phyloP scores from a whole-genome alignment of 768 basidiomycete species.

The Vararia minispora region DNA sequence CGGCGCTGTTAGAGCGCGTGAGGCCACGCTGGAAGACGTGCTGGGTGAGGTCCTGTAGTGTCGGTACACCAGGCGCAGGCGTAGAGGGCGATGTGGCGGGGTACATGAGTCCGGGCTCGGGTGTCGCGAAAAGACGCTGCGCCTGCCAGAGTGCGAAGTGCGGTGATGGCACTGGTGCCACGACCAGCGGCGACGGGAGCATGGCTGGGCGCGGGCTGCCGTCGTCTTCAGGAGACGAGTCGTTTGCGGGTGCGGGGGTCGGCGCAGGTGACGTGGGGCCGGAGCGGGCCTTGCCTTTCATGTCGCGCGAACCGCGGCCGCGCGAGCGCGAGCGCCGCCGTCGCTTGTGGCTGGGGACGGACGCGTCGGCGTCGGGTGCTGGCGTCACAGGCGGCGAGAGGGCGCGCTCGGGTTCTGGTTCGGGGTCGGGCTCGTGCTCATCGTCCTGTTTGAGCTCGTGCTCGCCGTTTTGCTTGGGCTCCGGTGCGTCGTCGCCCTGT shows the following conservation, averaged over 20 bases:
- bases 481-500: no score
- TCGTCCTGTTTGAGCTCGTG: conserved; percentile 7
- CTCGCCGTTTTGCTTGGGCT: conserved; percentile 6
- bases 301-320: conserved; percentile 55
- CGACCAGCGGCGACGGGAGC: conserved; percentile 23
- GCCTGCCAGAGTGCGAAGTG: conserved; percentile 27
- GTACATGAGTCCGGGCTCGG: conserved; percentile 47
- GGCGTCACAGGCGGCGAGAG: conserved; percentile 13
- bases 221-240: conserved; percentile 53
- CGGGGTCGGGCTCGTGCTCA: conserved; percentile 11
- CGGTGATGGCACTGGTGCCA: conserved; percentile 48
- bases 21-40: conserved; percentile 35
- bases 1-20: conserved; percentile 81
- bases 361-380: conserved; percentile 16
- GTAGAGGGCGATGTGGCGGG: conserved; percentile 56
- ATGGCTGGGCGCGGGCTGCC: conserved; percentile 22
- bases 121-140: conserved; percentile 20
- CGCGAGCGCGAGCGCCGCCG: conserved; percentile 61
- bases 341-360: conserved; percentile 37
- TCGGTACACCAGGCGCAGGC: conserved; percentile 60
- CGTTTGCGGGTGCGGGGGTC: conserved; percentile 43
- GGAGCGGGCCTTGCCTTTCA: conserved; percentile 33
- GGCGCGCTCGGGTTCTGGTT: conserved; percentile 15
- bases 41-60: conserved; percentile 67
- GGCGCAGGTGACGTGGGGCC: conserved; percentile 28